phyloP scores from a whole-genome alignment of 257 asterid species.

The Petunia secreta region DNA sequence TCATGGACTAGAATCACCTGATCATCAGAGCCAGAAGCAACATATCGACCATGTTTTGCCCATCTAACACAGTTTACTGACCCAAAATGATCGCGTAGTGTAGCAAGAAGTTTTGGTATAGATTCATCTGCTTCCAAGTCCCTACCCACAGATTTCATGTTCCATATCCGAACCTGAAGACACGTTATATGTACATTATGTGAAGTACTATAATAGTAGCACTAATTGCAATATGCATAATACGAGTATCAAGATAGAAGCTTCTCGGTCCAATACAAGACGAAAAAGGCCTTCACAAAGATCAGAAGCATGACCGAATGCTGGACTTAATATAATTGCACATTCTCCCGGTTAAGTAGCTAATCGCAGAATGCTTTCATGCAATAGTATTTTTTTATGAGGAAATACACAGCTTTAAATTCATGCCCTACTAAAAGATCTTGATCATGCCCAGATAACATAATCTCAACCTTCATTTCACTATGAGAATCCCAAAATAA shows the following conservation, averaged over 20 bases:
- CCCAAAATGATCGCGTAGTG: slow-evolving; percentile 93
- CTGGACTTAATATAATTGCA: neutral
- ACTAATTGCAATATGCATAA: neutral
- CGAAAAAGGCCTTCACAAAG: neutral
- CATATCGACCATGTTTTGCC: slow-evolving; percentile 93
- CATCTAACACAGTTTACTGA: slow-evolving; percentile 99
- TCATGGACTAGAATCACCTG: slow-evolving; percentile 95
- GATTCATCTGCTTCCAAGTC: slow-evolving; percentile 64
- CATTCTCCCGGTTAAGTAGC: neutral
- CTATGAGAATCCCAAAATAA: neutral
- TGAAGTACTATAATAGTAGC: neutral
- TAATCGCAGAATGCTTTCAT: neutral
- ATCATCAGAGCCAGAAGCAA: slow-evolving; percentile 99
- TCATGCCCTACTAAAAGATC: neutral
- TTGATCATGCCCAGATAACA: neutral
- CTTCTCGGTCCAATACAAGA: neutral
- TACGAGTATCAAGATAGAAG: slow-evolving; percentile 13
- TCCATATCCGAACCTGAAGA: slow-evolving; percentile 93
- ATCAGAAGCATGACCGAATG: neutral
- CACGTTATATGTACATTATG: slow-evolving; percentile 9
- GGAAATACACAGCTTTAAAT: neutral
- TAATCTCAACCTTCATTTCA: slow-evolving; percentile 7
- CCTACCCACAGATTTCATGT: slow-evolving; percentile 77
- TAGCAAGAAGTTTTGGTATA: slow-evolving; percentile 79
- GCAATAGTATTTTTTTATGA: neutral